Evolutionary conservation across 148 eudicot genomes (phyloP).

Genomic region (Pouteria glomerata): DNA sequence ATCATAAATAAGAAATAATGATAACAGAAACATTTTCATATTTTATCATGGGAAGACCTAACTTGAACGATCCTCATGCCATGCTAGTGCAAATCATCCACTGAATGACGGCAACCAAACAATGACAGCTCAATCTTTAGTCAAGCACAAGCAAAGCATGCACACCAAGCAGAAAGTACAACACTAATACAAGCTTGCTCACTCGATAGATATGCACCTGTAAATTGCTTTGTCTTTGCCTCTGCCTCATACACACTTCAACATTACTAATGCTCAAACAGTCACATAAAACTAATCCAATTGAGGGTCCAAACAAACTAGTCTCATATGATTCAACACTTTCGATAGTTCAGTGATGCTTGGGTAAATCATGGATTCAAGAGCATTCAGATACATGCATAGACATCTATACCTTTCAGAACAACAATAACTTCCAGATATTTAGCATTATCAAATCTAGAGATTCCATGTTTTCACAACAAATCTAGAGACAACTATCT

Average conservation of each 20-base stretch:
- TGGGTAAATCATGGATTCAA: neutral
- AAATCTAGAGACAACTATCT: neutral
- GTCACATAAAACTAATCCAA: neutral
- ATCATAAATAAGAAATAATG: neutral
- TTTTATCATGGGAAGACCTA: neutral
- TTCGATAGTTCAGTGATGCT: neutral
- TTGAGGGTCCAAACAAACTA: neutral
- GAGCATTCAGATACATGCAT: neutral
- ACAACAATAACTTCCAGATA: neutral
- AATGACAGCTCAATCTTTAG: too few relatives aligned
- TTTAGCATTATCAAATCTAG: neutral
- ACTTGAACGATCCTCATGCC: conserved; percentile 3
- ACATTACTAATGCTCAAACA: neutral
- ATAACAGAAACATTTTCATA: neutral
- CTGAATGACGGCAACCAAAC: neutral
- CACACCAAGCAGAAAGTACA: too few relatives aligned
- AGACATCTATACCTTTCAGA: neutral
- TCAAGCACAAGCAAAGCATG: too few relatives aligned
- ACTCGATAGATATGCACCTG: neutral
- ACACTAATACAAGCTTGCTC: neutral
- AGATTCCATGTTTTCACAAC: neutral
- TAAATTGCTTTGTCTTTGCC: neutral
- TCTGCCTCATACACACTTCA: neutral
- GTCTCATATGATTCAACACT: neutral
- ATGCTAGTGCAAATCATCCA: neutral